Evolutionary conservation across 2,329 filamentous ascomycete species (phyloP), one percentile per base, ranked within the genome.

Genomic region (Ophiostoma angusticollis): DNA sequence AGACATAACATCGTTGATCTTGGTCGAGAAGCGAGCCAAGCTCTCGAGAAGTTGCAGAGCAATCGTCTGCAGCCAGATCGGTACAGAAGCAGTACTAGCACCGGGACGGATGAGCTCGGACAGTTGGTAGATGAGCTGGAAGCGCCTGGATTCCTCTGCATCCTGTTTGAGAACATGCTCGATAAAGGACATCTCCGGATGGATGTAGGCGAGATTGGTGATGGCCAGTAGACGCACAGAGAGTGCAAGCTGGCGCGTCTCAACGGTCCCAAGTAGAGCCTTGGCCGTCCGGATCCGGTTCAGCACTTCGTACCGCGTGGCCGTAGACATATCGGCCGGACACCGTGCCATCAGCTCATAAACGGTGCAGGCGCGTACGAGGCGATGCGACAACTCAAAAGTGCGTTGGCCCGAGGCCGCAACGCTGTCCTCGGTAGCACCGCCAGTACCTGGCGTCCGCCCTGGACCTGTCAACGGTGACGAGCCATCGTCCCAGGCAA

Each of bases 111-210:
- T 80, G 41, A 98, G 65, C 56, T 96, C 89, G 14, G 84, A 84
- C 27, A 98, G 72, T 58, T 98, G 93, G 52, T 93, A 93, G 4
- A 85, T 80, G 18, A 98, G 68, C 58, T 98, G 91, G 46, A 86
- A 80, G 37, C 84, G 76, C 44, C 87, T 79, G 3, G 87, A 86
- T 57, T 94, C 85, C 52, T 96, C 89, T 27, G 77, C 74, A 54
- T 98, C 93, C 49, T 87, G 80, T 47, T 84, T 83, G 37, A 94
- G 69, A 30, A 95, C 74, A 57, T 84, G 89, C 46, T 89, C 80
- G 31, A 86, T 68, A 51, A 98, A 94, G n/a, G 76, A 74, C 4
- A 71, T 63, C 52, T 98, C 93, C 2, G 72, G 70, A 49, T 93
- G 80, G 39, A 96, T 84, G 55, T 93, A 95, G 2, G 86, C 84